Conservation (phyloP, 2,329 filamentous ascomycete species). For the Alternaria postmessia region DNA sequence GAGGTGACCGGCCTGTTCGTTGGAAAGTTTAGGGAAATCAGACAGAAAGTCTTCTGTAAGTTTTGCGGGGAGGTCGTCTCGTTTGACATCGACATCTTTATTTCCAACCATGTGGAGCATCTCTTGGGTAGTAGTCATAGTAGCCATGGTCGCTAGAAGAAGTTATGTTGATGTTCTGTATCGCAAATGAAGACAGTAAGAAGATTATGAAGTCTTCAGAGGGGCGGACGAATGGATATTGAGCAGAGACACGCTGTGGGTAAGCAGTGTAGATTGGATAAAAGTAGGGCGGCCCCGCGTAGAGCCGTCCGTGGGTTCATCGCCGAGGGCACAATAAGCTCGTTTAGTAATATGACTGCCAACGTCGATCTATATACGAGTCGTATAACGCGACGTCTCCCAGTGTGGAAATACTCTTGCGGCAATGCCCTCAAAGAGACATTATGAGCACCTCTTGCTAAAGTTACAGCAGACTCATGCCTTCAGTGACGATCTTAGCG, state of each 20-base stretch:
- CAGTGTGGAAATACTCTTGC: not conserved
- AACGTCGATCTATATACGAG: not conserved
- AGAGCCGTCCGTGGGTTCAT: not conserved
- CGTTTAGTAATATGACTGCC: not conserved
- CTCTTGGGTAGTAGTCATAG: not conserved
- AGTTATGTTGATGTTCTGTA: not conserved
- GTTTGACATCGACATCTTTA: not conserved
- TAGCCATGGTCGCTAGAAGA: not conserved
- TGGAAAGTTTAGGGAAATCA: slow-evolving; percentile 20
- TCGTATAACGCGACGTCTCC: not conserved
- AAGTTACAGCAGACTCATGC: not conserved
- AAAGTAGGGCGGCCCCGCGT: not conserved
- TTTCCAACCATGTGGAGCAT: not conserved
- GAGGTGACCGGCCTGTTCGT: slow-evolving; percentile 46
- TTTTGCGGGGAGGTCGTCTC: not conserved
- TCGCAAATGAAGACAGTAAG: no score
- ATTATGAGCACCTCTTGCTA: not conserved
- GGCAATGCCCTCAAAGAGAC: not conserved
- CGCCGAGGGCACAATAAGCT: not conserved
- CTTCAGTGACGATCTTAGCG: not conserved
- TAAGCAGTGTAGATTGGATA: not conserved
- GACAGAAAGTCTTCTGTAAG: not conserved
- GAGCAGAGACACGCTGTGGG: not conserved
- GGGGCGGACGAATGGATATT: not conserved
- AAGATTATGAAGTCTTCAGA: not conserved